Evolutionary conservation across 495 filamentous ascomycete genomes (phyloP), one percentile per base, ranked within the genome.

Genomic region (Bryoglossum gracile): DNA sequence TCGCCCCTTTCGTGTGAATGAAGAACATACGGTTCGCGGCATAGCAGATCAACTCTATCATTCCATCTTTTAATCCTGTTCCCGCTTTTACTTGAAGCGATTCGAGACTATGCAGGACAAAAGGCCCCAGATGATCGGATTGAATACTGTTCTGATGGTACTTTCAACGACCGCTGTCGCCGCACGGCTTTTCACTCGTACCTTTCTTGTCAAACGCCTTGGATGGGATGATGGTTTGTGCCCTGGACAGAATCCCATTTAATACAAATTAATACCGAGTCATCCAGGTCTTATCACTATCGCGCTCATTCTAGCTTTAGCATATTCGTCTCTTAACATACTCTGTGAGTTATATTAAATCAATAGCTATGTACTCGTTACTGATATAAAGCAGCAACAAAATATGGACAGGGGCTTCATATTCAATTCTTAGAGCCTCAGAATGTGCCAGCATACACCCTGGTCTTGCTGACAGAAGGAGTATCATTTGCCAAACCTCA

Each of bases 191-290:
- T 19, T 42, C 19, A 42, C 39, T 19, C 39, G 39, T 17, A 14
- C 39, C n/a, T 42, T 42, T 6, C 39, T 42, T 6, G 22, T 42
- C 39, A 42, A 42, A 10, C 39, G 6, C 19, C 11, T 42, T 42
- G 39, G 39, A 42, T 17, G 11, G 39, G 39, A 42, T 25, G 39
- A 42, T 42, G 39, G 39, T 42, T 42, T 42, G 39, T 10, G 19
- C 11, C 39, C 39, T 23, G 39, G 19, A 42, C 26, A 30, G 19
- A 42, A 19, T 42, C 19, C 17, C 19, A 13, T 42, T 38, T 19
- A 10, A 19, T 42, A 42, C 19, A 42, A 42, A 25, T 8, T 42
- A 25, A 21, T 42, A 42, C 26, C 13, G 23, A 9, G 19, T 42
- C 6, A 42, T 42, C 11, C 19, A 42, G 39, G 18, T 42, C 39